Base-by-base conservation (phyloP, 768 basidiomycete species). In the Rubroboletus pulcherrimus region DNA sequence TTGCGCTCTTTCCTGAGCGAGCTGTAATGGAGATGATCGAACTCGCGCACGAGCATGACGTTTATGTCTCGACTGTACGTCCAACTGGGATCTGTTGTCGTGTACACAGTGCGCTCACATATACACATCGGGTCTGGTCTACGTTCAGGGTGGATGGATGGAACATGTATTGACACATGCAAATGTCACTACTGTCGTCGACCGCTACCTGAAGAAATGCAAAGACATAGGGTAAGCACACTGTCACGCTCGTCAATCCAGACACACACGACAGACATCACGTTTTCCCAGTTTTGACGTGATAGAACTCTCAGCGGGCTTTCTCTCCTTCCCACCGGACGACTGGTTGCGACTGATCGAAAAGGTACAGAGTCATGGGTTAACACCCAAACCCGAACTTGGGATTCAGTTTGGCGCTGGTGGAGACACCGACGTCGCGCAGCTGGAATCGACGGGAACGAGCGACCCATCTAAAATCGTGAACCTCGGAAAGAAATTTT, bases 381-480 rank as follows among this genome's bases (percentile, higher is more conserved):
- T 76, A 54, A 78, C 75, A 51, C 73, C 76, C 8, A 79, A 78
- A 57, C 78, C 76, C 0, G 76, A 78, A 58, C 66, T 79, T 15
- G 75, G 76, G 3, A 75, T 78, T 21, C 77, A 76, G 64, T 75
- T 74, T 71, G 77, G 78, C 21, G 77, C 76, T 0, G 77, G 77
- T 15, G 76, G 78, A 5, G 77, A 75, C 53, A 75, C 75, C 17
- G 56, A 8, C 64, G 70, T 34, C 53, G 73, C 34, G 70, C 75
- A 63, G 38, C 72, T 78, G 46, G 75, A 76, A 59, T 63, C 68
- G 17, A 71, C 71, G 8, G 75, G 76, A 1, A 77, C 72, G 24
- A 61, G 53, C 29, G 50, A 56, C 51, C 50, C 57, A 17, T 60
- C 58, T 7, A 60, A 41, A 19, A 44, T 77, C 24, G 72, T 78